Evolutionary conservation across 306 rosid species (phyloP), one percentile per base, ranked within the genome.

Genomic region (Ormosia emarginata): DNA sequence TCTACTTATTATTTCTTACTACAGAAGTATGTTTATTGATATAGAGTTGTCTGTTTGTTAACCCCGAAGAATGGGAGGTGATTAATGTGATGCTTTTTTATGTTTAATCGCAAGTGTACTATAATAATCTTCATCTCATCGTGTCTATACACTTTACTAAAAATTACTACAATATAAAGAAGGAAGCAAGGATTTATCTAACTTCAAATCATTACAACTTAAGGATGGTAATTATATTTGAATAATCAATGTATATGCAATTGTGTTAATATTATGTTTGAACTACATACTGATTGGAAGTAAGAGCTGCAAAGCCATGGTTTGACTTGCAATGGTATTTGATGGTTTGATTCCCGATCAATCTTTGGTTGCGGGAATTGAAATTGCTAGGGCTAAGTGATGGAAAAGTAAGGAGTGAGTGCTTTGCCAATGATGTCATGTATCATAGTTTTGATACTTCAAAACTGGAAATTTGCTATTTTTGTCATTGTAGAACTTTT

Each of bases 321-420:
- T 46, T 80, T 71, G 71, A 17, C 39, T 71, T 61, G 52, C 63
- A 49, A 34, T 61, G 34, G 7, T n/a, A 59, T 70, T 24, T 59
- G 34, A 55, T 82, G 77, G 47, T 74, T 82, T 57, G 34, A 46
- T 24, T 65, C 66, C 9, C 8, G n/a, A 18, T 78, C 73, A 36
- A 37, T 39, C 64, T 62, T 33, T 33, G 59, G 77, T 56, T 68
- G 13, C 3, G 3, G 36, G 73, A 47, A 77, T 29, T 50, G 39
- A 39, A 55, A 37, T 14, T 39, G 57, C 11, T 43, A 11, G 46
- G 73, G 32, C 7, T 10, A 43, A 41, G 61, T 52, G 47, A 24
- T 78, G 67, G 34, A 55, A 34, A 83, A 41, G 17, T 4, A 12
- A 41, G 39, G 47, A 68, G 66, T 24, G 39, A 24, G 30, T 33